Evolutionary conservation across 2,329 filamentous ascomycete genomes (phyloP).

Genomic region (Penicillium sp.): DNA sequence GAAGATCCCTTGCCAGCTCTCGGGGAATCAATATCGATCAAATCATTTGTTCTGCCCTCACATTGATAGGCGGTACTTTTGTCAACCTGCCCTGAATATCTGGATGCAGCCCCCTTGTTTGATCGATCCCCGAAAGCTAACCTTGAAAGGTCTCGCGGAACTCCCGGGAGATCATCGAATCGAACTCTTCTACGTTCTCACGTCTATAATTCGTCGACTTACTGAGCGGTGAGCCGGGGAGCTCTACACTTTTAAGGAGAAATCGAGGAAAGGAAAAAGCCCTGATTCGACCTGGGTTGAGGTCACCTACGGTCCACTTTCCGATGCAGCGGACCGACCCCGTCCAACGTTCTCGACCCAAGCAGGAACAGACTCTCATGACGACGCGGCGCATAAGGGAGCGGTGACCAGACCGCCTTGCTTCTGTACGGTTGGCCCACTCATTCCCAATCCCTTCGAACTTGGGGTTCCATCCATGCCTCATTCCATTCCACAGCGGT

Average conservation of each 20-base stretch:
- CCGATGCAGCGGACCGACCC: conserved; percentile 42
- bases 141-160: conserved; percentile 5
- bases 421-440: not conserved
- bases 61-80: not conserved
- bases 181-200: conserved; percentile 6
- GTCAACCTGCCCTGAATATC: not conserved
- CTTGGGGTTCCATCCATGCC: not conserved
- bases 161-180: conserved; percentile 20
- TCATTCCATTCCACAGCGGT: conserved; percentile 14
- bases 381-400: conserved; percentile 8
- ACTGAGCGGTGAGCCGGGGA: conserved; percentile 14
- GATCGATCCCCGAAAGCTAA: conserved; percentile 1
- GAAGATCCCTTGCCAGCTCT: not conserved
- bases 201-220: not conserved
- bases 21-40: not conserved
- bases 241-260: conserved; percentile 5
- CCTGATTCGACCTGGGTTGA: conserved; percentile 1
- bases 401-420: conserved; percentile 26
- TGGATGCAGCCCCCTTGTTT: conserved; percentile 12
- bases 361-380: conserved; percentile 16
- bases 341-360: conserved; percentile 30
- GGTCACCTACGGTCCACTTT: conserved; percentile 32
- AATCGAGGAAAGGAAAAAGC: not conserved
- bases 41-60: not conserved
- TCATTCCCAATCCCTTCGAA: conserved; percentile 22